Conservation (phyloP, 371 early-diverging fungal species). For the Syncephalastrum contaminatum region DNA sequence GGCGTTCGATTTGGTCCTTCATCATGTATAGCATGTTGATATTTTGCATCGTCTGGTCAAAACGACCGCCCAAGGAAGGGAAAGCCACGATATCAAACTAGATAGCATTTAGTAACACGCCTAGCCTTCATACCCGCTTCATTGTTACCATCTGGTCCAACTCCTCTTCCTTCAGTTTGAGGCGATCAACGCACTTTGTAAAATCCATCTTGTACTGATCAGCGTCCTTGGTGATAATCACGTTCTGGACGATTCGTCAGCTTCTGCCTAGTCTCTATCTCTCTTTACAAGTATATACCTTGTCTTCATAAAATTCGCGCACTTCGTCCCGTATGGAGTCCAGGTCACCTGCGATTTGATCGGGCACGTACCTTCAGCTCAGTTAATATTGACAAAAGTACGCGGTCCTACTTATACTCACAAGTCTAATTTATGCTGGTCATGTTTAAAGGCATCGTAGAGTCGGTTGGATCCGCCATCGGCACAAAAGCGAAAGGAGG, state of each 20-base stretch:
- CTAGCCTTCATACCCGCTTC: too few species aligned
- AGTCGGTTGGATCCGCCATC: slow-evolving; percentile 93
- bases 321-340: slow-evolving; percentile 77
- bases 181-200: slow-evolving; percentile 70
- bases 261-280: neutral
- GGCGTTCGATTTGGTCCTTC: slow-evolving; percentile 51
- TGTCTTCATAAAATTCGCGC: slow-evolving; percentile 61
- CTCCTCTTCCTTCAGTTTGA: slow-evolving; percentile 34
- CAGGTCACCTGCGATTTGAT: slow-evolving; percentile 82
- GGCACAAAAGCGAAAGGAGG: slow-evolving; percentile 71
- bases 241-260: slow-evolving; percentile 28
- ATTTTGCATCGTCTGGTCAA: slow-evolving; percentile 85
- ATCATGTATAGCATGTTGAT: slow-evolving; percentile 66
- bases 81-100: slow-evolving; percentile 70
- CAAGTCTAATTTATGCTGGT: slow-evolving; percentile 39
- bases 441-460: slow-evolving; percentile 61
- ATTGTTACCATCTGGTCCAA: slow-evolving; percentile 18
- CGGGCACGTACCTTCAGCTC: slow-evolving; percentile 65
- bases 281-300: slow-evolving; percentile 13
- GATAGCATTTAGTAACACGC: neutral
- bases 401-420: slow-evolving; percentile 14
- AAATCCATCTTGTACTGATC: slow-evolving; percentile 86
- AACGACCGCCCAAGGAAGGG: slow-evolving; percentile 86
- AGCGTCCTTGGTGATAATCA: slow-evolving; percentile 43
- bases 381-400: slow-evolving; percentile 2